phyloP scores from a whole-genome alignment of 805 yeast genomes.

The Candida boidinii region DNA sequence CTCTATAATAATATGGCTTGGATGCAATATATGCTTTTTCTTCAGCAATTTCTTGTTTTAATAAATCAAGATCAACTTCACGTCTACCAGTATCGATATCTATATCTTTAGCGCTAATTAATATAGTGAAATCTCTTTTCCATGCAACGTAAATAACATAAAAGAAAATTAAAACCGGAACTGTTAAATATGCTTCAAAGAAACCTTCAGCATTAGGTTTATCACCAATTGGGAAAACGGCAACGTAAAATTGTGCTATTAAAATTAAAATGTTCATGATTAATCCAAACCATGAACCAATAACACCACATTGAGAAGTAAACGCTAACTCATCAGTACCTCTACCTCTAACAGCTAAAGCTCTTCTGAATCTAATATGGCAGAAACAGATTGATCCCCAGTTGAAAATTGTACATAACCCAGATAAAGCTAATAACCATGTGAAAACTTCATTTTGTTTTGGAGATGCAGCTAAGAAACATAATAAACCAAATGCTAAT shows the following conservation, averaged over 20 bases:
- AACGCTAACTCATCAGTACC: conserved; percentile 59
- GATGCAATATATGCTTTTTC: conserved; percentile 41
- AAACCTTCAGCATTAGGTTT: conserved; percentile 46
- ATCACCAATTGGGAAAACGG: conserved; percentile 58
- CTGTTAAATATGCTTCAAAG: conserved; percentile 59
- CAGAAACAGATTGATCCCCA: conserved; percentile 71
- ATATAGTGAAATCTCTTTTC: conserved; percentile 36
- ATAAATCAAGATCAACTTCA: conserved; percentile 45
- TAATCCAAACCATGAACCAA: conserved; percentile 60
- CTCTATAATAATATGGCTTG: conserved; percentile 39
- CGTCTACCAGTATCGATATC: conserved; percentile 61
- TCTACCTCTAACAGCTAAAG: conserved; percentile 59
- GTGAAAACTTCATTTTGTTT: conserved; percentile 50
- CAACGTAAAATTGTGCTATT: conserved; percentile 76
- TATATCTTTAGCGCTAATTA: conserved; percentile 37
- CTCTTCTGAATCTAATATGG: conserved; percentile 65
- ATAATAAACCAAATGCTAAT: conserved; percentile 46
- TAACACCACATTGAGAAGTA: conserved; percentile 57
- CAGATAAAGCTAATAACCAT: conserved; percentile 74
- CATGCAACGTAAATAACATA: conserved; percentile 26
- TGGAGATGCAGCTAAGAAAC: conserved; percentile 56
- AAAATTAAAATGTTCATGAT: conserved; percentile 51
- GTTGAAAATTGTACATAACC: conserved; percentile 67
- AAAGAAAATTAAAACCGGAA: conserved; percentile 51
- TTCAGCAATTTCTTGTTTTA: conserved; percentile 49